Conservation (phyloP, 345 rosid genomes). For the Eucalyptus fibrosa region DNA sequence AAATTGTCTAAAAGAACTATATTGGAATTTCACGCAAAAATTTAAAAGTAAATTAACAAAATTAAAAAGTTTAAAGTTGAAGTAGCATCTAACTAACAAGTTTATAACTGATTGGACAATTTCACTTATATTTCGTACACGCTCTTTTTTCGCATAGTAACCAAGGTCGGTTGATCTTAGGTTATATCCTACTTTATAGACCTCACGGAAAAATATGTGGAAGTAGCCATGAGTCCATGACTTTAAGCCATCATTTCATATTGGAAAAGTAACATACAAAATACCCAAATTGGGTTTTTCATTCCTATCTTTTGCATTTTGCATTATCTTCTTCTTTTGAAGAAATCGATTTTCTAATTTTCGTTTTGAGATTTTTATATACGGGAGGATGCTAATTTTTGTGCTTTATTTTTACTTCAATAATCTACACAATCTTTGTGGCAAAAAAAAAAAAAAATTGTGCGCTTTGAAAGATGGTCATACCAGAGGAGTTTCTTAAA, state of each 20-base stretch:
- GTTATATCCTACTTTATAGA: neutral
- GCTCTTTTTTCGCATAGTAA: neutral
- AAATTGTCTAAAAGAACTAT: no score
- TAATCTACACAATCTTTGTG: neutral
- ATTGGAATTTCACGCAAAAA: no score
- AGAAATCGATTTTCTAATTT: neutral
- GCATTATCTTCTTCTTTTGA: neutral
- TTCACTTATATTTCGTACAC: neutral
- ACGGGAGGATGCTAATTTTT: neutral
- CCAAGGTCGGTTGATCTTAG: accelerated
- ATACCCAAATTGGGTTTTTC: neutral
- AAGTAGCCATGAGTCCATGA: neutral
- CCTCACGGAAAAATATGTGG: neutral
- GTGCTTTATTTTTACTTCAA: neutral
- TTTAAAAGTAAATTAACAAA: neutral
- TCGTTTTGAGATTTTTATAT: neutral
- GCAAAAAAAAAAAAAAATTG: neutral
- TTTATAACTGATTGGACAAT: neutral
- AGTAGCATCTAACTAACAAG: neutral
- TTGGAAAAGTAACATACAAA: neutral
- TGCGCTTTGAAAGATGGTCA: neutral
- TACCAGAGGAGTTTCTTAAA: neutral
- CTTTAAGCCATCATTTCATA: neutral
- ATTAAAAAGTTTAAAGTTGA: accelerated
- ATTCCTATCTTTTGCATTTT: neutral